phyloP scores from a whole-genome alignment of 2,329 filamentous ascomycete genomes.

The Hypoxylon sp. region DNA sequence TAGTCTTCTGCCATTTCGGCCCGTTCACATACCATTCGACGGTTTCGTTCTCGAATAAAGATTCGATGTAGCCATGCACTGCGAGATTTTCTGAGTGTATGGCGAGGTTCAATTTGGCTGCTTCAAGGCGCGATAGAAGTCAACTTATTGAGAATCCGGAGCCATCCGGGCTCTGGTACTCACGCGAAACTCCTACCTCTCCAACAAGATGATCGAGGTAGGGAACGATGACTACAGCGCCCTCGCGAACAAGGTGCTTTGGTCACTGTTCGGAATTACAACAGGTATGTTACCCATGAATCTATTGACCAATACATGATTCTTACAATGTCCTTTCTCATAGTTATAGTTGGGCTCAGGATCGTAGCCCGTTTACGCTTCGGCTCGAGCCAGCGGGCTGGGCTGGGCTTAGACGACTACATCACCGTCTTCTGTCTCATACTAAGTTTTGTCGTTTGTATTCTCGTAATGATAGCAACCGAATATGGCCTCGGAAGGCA shows the following conservation, averaged over 20 bases:
- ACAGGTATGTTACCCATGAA: conserved; percentile 31
- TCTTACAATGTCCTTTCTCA: conserved; percentile 10
- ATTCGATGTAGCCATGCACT: conserved; percentile 4
- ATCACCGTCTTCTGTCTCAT: conserved; percentile 50
- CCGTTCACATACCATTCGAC: conserved; percentile 11
- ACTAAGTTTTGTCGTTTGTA: conserved; percentile 49
- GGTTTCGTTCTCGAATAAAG: conserved; percentile 5
- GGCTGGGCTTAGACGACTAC: conserved; percentile 50
- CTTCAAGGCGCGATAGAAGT: conserved; percentile 13
- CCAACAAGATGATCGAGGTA: conserved; percentile 32
- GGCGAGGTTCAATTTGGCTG: conserved; percentile 7
- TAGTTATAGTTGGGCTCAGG: conserved; percentile 49
- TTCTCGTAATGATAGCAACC: conserved; percentile 48
- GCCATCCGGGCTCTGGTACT: not conserved
- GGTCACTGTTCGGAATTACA: conserved; percentile 43
- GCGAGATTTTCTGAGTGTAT: not conserved
- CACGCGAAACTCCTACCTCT: not conserved
- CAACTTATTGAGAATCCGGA: conserved; percentile 4
- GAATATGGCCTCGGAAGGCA: conserved; percentile 49
- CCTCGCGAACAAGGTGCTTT: conserved; percentile 36
- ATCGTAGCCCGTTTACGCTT: conserved; percentile 46
- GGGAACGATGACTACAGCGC: conserved; percentile 34
- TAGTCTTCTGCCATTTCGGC: conserved; percentile 12
- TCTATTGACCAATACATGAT: not conserved
- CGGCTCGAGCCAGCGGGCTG: conserved; percentile 31